A percentile compares a stretch with the other conserved stretches of the same genome.
These are phyloP conservation scores for Rubia tinctorum DNA, from an alignment of 305 asterid species.

Conservation along the genomic window DNA sequence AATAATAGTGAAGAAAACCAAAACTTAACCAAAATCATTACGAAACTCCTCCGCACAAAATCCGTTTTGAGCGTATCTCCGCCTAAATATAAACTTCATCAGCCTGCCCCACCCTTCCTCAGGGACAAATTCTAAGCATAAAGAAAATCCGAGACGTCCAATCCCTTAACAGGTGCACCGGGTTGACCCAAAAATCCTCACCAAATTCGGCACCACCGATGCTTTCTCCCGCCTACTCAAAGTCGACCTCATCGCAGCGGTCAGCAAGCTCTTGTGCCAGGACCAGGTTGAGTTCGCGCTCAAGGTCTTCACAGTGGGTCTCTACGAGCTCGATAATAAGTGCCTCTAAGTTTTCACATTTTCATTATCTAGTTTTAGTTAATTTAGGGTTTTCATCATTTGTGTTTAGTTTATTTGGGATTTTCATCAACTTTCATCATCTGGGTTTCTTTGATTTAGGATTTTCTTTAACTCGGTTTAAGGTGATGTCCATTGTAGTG, in stretches of 20 bases:
- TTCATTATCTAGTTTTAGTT: no score
- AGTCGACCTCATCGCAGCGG: conserved; percentile 72
- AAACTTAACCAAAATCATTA: no score
- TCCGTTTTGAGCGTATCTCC: conserved; percentile 23
- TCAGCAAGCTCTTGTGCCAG: conserved; percentile 79
- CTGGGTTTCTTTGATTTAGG: no score
- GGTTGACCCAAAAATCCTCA: conserved; percentile 45
- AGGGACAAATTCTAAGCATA: conserved; percentile 71
- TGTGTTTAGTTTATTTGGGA: no score
- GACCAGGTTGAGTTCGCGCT: conserved; percentile 59
- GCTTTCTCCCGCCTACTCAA: conserved; percentile 68
- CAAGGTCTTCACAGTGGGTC: conserved; percentile 47
- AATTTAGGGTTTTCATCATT: no score
- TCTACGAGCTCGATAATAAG: conserved; percentile 47
- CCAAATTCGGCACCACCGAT: conserved; percentile 22
- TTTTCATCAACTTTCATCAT: no score
- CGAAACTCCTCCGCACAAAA: no score
- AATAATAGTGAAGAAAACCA: no score
- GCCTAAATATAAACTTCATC: conserved; percentile 36
- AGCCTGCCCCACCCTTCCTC: conserved; percentile 15
- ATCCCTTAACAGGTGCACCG: conserved; percentile 76
- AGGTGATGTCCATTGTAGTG: no score
- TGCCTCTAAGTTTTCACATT: conserved; percentile 24
- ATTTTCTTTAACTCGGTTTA: no score
- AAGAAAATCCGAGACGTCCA: conserved; percentile 93